These are phyloP conservation scores for Chlamydomonas eustigma DNA, from an alignment of 139 green algal genomes.

Conservation along the genomic window DNA sequence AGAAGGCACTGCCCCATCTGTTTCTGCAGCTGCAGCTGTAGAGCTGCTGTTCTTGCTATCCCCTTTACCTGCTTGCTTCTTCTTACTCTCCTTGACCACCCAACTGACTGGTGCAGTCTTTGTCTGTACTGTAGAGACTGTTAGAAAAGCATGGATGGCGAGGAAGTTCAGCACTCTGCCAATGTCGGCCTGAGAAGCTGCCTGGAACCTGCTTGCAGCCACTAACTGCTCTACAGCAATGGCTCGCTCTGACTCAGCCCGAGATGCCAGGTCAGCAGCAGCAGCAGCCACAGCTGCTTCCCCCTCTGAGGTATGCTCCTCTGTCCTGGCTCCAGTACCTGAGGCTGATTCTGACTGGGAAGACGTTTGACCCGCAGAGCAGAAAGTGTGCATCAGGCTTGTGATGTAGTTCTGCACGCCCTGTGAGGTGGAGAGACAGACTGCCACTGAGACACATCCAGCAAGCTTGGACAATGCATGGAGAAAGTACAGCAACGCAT, in stretches of 20 bases:
- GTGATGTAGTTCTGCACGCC: too few relatives aligned
- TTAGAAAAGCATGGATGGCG: constrained; percentile 51
- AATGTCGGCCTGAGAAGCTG: constrained; percentile 11
- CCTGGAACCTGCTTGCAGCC: constrained; percentile 28
- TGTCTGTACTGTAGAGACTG: constrained; percentile 7
- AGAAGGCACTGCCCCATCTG: background rate
- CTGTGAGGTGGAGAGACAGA: too few relatives aligned
- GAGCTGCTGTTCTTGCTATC: constrained; percentile 17
- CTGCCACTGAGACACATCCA: too few relatives aligned
- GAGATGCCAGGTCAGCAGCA: too few relatives aligned
- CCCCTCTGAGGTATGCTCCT: background rate
- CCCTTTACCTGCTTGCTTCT: constrained; percentile 17
- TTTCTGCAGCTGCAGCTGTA: background rate
- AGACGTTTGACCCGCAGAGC: too few relatives aligned
- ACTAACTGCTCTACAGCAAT: constrained; percentile 55
- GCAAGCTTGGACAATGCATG: too few relatives aligned
- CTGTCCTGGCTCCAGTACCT: too few relatives aligned
- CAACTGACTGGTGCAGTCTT: constrained; percentile 15
- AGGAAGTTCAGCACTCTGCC: constrained; percentile 47
- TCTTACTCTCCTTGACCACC: constrained; percentile 19
- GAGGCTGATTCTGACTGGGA: too few relatives aligned
- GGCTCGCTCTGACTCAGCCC: background rate
- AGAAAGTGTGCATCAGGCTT: too few relatives aligned
- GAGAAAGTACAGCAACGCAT: too few relatives aligned
- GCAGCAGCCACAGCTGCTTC: constrained; percentile 17